These are phyloP conservation scores for Pyrrhoderma lamaoense DNA, from an alignment of 1,284 basidiomycete species.

Conservation along the genomic window DNA sequence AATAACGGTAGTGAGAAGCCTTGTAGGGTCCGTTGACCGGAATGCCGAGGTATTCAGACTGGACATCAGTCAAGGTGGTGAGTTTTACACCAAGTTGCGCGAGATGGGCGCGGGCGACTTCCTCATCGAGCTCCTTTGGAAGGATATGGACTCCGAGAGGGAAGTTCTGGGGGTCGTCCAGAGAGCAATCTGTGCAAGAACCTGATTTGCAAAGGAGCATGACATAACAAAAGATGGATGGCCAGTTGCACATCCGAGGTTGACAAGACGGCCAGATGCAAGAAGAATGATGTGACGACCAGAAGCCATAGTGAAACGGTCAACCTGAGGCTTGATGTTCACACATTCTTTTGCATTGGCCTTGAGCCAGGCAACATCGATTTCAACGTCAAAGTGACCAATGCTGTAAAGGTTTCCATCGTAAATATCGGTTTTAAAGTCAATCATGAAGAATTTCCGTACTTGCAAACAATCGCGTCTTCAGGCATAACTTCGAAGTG, in stretches of 20 bases:
- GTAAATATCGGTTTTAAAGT: conserved; percentile 13
- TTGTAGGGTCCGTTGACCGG: conserved; percentile 91
- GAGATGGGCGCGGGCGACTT: conserved; percentile 95
- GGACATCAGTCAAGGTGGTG: conserved; percentile 70
- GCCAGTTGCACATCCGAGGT: conserved; percentile 92
- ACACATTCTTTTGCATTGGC: conserved; percentile 76
- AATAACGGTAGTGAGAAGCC: conserved; percentile 73
- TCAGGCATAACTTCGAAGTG: conserved; percentile 96
- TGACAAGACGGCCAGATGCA: conserved; percentile 97
- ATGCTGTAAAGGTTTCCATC: conserved; percentile 48
- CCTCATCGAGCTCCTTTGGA: conserved; percentile 97
- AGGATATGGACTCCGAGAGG: conserved; percentile 93
- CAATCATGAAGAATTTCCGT: conserved; percentile 27
- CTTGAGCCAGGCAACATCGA: conserved; percentile 99
- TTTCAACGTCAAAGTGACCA: conserved; percentile 98
- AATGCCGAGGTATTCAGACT: conserved; percentile 91
- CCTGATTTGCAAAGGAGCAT: conserved; percentile 99
- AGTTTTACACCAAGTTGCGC: conserved; percentile 90
- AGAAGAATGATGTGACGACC: conserved; percentile 96
- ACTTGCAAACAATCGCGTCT: conserved; percentile 99
- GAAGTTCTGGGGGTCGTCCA: conserved; percentile 91
- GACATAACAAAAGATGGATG: conserved; percentile 99
- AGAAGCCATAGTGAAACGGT: conserved; percentile 88
- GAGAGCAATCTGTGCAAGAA: conserved; percentile 96
- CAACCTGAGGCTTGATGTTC: conserved; percentile 99